Base-by-base conservation (phyloP, 2,329 filamentous ascomycete genomes). In the Albifimbria verrucaria region DNA sequence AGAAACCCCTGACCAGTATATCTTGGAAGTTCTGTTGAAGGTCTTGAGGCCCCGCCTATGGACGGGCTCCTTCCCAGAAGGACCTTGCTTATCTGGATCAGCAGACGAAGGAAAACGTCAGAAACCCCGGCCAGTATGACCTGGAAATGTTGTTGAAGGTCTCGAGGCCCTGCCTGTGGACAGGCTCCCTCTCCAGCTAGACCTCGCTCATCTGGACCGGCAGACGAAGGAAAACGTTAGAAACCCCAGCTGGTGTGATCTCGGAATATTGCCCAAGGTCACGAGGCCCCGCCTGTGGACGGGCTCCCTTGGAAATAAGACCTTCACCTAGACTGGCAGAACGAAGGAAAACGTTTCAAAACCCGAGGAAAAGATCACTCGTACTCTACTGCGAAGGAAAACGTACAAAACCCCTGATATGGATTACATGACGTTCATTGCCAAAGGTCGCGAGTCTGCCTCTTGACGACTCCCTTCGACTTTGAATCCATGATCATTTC, bases 321-420 rank as follows among this genome's bases (percentile, higher is more conserved):
- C 26, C 15, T 32, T 32, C 15, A 32, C 7, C 26, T 32, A 15
- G 26, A 32, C 15, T 15, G 26, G 7, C 26, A 32, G 26, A n/a
- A 22, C 22, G 49, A 50, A 44, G 49, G 49, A 50, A 50, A 50
- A 44, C 49, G 49, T 32, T 32, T 9, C 48, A n/a, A 21, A 44
- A 50, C 49, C 49, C 49, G 39, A 50, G 49, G 39, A 50, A 44
- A 50, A 50, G 49, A 28, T 50, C 49, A 50, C 49, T 50, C 49
- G 39, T 50, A 50, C 49, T 50, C 49, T 43, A 50, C 49, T 50
- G 49, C 49, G 49, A 50, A 44, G 49, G 49, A 44, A 44, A 50
- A 50, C 39, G 49, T 50, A 50, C 36, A 28, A 28, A 45, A 51
- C 50, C 43, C 43, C 36, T 42, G 49, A 51, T 26, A 21, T 17